Percentiles rank a stretch among this genome's conserved stretches.
phyloP scores from a whole-genome alignment of 257 asterid genomes.

The Solanum boliviense region DNA sequence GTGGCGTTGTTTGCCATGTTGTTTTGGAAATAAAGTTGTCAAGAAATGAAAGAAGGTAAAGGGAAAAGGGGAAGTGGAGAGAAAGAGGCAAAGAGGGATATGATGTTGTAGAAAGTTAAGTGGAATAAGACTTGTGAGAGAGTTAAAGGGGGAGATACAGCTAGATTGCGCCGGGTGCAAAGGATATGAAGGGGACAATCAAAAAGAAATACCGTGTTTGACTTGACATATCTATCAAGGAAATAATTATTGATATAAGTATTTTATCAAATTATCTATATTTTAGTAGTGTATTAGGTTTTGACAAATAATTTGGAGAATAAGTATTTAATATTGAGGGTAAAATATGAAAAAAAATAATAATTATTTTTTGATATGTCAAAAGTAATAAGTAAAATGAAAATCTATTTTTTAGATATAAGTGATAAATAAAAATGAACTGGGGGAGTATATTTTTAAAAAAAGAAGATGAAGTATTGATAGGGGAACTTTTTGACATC shows the following conservation, averaged over 20 bases:
- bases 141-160: slow-evolving; percentile 12
- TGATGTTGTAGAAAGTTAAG: background rate
- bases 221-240: too few relatives aligned
- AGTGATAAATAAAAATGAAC: too few relatives aligned
- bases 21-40: background rate
- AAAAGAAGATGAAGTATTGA: background rate
- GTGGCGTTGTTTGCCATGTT: slow-evolving; percentile 20
- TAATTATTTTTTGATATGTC: too few relatives aligned
- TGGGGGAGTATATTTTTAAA: background rate
- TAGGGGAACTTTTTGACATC: background rate
- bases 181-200: slow-evolving; percentile 1
- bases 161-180: slow-evolving; percentile 34
- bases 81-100: background rate
- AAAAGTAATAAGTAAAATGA: too few relatives aligned
- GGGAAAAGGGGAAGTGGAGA: background rate
- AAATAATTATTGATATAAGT: too few relatives aligned
- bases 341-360: too few relatives aligned
- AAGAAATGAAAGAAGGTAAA: background rate
- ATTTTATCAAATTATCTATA: too few relatives aligned
- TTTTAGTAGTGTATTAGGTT: too few relatives aligned
- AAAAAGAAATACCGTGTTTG: background rate
- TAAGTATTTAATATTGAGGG: too few relatives aligned
- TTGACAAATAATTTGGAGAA: too few relatives aligned
- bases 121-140: slow-evolving; percentile 16
- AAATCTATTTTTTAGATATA: too few relatives aligned